phyloP scores from a whole-genome alignment of 805 yeast genomes.

The Grigorovia transvaalensis region DNA sequence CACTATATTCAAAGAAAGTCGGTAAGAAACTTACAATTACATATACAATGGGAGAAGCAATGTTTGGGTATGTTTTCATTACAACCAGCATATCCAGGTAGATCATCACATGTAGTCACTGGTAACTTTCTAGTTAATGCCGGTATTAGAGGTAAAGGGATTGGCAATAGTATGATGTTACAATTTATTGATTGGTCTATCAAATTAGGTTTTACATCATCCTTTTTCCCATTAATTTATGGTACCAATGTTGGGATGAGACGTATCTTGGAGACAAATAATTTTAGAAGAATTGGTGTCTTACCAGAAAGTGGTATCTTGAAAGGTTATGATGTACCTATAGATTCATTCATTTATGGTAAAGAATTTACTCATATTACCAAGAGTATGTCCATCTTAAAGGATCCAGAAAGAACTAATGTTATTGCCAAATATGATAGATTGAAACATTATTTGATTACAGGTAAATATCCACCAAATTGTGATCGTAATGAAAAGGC shows the following conservation, averaged over 20 bases:
- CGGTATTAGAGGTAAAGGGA: constrained; percentile 85
- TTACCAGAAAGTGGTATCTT: constrained; percentile 81
- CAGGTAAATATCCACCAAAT: constrained; percentile 79
- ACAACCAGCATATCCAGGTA: constrained; percentile 84
- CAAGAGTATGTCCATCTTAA: constrained; percentile 22
- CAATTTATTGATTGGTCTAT: constrained; percentile 89
- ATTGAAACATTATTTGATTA: constrained; percentile 64
- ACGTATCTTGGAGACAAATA: constrained; percentile 62
- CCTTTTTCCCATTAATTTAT: constrained; percentile 75
- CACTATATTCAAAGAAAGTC: constrained; percentile 22
- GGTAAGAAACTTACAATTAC: constrained; percentile 19
- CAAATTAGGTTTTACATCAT: constrained; percentile 72
- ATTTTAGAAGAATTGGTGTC: constrained; percentile 70
- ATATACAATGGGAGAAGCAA: constrained; percentile 80
- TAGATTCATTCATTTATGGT: constrained; percentile 81
- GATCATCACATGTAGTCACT: constrained; percentile 88
- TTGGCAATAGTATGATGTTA: constrained; percentile 76
- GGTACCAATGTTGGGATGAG: constrained; percentile 82
- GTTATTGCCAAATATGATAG: constrained; percentile 53
- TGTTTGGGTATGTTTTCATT: constrained; percentile 82
- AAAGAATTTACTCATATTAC: constrained; percentile 52
- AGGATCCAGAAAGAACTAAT: constrained; percentile 19
- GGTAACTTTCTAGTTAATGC: constrained; percentile 85
- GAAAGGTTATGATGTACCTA: constrained; percentile 74
- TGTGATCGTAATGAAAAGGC: constrained; percentile 79